These are phyloP conservation scores for Amniculicola lignicola DNA, from an alignment of 495 filamentous ascomycete genomes.

Conservation along the genomic window DNA sequence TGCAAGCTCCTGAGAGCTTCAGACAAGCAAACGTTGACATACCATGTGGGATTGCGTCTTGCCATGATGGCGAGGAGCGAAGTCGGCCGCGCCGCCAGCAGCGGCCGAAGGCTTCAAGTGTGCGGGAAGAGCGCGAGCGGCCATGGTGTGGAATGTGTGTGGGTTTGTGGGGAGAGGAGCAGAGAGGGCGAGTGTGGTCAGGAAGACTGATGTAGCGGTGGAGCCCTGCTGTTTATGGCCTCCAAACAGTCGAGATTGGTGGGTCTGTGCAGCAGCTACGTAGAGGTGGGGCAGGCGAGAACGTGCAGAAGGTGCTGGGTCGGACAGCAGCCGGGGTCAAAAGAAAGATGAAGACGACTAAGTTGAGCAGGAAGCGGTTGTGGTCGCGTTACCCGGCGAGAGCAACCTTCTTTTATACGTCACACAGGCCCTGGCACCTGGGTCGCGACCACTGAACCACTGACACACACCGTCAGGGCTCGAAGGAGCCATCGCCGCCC, in stretches of 20 bases:
- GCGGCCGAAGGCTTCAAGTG: constrained; percentile 68
- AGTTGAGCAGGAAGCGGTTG: too few species aligned
- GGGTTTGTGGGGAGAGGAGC: not conserved
- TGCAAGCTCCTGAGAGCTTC: not conserved
- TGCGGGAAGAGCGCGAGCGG: constrained; percentile 67
- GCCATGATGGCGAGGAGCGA: constrained; percentile 76
- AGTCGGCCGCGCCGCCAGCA: constrained; percentile 45
- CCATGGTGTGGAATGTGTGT: constrained; percentile 54
- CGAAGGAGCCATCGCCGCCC: too few species aligned
- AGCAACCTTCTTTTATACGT: too few species aligned
- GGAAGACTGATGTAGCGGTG: constrained; percentile 1
- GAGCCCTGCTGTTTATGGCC: not conserved
- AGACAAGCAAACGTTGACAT: constrained; percentile 47
- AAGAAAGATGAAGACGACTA: too few species aligned
- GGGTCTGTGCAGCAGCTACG: constrained; percentile 23
- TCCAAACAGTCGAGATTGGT: not conserved
- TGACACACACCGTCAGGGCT: too few species aligned
- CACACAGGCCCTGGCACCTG: too few species aligned
- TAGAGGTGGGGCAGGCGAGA: too few species aligned
- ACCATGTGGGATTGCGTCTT: constrained; percentile 96
- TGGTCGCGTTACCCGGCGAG: too few species aligned
- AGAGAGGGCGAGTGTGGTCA: not conserved
- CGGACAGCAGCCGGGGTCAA: too few species aligned
- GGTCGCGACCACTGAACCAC: too few species aligned
- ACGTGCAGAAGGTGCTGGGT: too few species aligned